These are phyloP conservation scores for Pleoardoris graminearum DNA, from an alignment of 2,329 filamentous ascomycete genomes.

Conservation along the genomic window DNA sequence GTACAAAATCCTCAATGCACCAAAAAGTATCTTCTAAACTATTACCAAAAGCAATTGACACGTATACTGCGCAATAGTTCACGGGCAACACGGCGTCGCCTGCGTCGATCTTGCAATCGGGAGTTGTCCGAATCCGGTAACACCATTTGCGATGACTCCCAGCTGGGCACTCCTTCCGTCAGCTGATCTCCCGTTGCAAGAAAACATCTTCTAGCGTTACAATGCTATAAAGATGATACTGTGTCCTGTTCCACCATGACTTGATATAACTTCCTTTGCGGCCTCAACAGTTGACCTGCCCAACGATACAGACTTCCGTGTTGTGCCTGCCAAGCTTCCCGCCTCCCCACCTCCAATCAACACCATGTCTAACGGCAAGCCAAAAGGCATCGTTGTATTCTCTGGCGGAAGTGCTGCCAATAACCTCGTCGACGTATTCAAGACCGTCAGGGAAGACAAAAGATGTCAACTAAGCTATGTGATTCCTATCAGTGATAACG, in stretches of 20 bases:
- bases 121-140: conserved; percentile 20
- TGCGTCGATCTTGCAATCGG: conserved; percentile 8
- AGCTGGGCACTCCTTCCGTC: conserved; percentile 18
- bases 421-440: conserved; percentile 89
- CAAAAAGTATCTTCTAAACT: conserved; percentile 13
- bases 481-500: conserved; percentile 95
- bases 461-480: conserved; percentile 76
- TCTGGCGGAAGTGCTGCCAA: conserved; percentile 95
- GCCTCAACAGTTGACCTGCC: conserved; percentile 13
- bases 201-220: conserved; percentile 11
- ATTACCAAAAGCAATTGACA: neutral
- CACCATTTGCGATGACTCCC: conserved; percentile 26
- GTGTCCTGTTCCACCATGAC: conserved; percentile 23
- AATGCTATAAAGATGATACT: conserved; percentile 22
- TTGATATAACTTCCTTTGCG: conserved; percentile 18
- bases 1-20: conserved; percentile 35
- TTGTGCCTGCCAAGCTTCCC: conserved; percentile 22
- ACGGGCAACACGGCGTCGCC: neutral
- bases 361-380: conserved; percentile 30
- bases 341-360: conserved; percentile 19
- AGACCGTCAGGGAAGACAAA: conserved; percentile 61
- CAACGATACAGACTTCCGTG: conserved; percentile 7
- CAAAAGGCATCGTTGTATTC: conserved; percentile 75
- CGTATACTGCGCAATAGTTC: neutral
- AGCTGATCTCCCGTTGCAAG: conserved; percentile 18